Evolutionary conservation across 2,329 filamentous ascomycete genomes (phyloP).

Genomic region (Talaromyces sp.): DNA sequence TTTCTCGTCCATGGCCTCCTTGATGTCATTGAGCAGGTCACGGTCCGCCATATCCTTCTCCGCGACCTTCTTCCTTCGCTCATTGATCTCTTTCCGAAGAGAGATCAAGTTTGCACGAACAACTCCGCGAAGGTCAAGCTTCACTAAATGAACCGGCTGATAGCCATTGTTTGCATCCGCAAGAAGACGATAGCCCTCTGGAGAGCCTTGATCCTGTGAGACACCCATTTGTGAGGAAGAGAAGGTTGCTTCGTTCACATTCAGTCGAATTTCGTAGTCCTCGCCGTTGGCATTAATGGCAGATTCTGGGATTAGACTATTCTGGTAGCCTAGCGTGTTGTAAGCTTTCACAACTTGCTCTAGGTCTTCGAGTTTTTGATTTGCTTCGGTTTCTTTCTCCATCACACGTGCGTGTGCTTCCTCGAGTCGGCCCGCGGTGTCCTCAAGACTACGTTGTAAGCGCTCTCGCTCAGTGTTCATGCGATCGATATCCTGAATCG

Average conservation of each 20-base stretch:
- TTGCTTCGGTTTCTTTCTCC: constrained; percentile 86
- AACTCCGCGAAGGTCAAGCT: constrained; percentile 78
- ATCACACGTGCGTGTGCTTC: constrained; percentile 78
- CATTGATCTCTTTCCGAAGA: constrained; percentile 87
- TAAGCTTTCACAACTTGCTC: constrained; percentile 85
- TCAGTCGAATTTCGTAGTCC: constrained; percentile 80
- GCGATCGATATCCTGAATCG: constrained; percentile 96
- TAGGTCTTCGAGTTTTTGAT: constrained; percentile 82
- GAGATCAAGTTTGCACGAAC: constrained; percentile 74
- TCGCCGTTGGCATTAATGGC: constrained; percentile 80
- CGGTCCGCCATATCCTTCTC: constrained; percentile 94
- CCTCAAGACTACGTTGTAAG: constrained; percentile 82
- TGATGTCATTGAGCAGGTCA: constrained; percentile 88
- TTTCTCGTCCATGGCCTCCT: constrained; percentile 96
- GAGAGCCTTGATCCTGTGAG: constrained; percentile 47
- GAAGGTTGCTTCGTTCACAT: constrained; percentile 79
- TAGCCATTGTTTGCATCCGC: constrained; percentile 82
- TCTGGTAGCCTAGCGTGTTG: constrained; percentile 92
- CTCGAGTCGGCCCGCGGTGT: constrained; percentile 70
- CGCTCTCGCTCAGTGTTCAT: constrained; percentile 96
- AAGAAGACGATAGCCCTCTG: constrained; percentile 71
- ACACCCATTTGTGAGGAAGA: constrained; percentile 57
- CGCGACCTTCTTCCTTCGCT: constrained; percentile 74
- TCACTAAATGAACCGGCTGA: constrained; percentile 82
- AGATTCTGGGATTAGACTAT: constrained; percentile 79